Evolutionary conservation across 305 asterid species (phyloP).

Genomic region (Solanum aculeatissimum): DNA sequence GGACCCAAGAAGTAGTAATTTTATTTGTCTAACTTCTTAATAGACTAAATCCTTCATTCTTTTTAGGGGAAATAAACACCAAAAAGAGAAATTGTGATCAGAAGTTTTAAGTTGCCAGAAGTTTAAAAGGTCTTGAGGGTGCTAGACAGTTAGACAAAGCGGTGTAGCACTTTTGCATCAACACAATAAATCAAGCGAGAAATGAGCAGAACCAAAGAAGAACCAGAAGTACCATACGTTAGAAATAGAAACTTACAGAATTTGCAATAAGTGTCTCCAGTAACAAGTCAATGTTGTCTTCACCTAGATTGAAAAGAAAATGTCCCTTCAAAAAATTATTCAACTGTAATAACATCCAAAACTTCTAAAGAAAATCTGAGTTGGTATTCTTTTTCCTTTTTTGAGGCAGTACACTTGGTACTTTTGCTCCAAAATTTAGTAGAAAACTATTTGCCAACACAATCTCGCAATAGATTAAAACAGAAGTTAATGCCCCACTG

Average conservation of each 20-base stretch:
- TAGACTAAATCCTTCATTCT: neutral
- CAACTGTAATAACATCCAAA: neutral
- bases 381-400: neutral
- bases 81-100: neutral
- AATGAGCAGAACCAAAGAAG: neutral
- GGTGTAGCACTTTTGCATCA: neutral
- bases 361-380: neutral
- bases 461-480: neutral
- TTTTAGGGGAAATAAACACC: neutral
- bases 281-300: constrained; percentile 52
- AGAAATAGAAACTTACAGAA: constrained; percentile 41
- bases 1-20: neutral
- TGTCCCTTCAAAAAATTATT: neutral
- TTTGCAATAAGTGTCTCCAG: constrained; percentile 67
- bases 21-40: neutral
- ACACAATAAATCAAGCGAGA: neutral
- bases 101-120: neutral
- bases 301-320: constrained; percentile 45
- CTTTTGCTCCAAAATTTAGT: neutral
- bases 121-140: neutral
- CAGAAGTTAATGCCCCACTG: constrained; percentile 1
- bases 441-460: neutral
- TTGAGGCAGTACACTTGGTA: neutral
- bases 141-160: neutral
- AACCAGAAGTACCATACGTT: neutral